Base-by-base conservation (phyloP, 805 yeast genomes). In the Clavispora phyllophila region DNA sequence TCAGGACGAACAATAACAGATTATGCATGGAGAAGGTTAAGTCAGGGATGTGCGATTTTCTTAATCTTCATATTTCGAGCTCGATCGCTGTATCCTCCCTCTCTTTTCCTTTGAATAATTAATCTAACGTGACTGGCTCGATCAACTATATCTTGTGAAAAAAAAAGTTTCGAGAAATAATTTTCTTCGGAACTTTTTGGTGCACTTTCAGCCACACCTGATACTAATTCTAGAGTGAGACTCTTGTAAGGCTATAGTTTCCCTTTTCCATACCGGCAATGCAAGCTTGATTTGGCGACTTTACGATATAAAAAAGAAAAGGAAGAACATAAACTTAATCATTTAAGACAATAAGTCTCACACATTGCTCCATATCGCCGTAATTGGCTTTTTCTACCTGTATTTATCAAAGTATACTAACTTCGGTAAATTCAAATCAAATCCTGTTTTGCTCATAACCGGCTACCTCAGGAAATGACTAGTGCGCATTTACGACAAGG, bases 401-500 rank as follows among this genome's bases (percentile, higher is more conserved):
- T 14, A 34, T 19, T 4, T 6, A 22, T 34, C 18, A 20, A 22
- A 8, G 14, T 6, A 18, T 22, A 10, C 22, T 5, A 9, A 14
- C 18, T 34, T 8, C 2, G 26, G 26, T 9, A 25, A 10, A 17
- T 34, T 27, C 31, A 27, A 27, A n/a, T 5, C 31, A 9, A 9
- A 27, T n/a, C 9, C 9, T 6, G 9, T 5, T 2, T n/a, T 17
- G 8, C 15, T n/a, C 15, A 27, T 27, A 25, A 12, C 27, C 13
- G 10, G 4, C n/a, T n/a, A 6, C 31, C 9, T n/a, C 3, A 4
- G 17, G 14, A 23, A 24, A 22, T 37, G 40, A 15, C 14, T 20
- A 36, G n/a, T 14, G 18, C 17, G 10, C 20, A 23, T 4, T n/a
- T 26, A 23, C 31, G 38, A 12, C 45, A 40, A 13, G 47, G 39